A percentile compares a stretch with the other conserved stretches of the same genome.
These are phyloP conservation scores for Phlebiopsis flavidoalba DNA, from an alignment of 768 basidiomycete genomes.

Conservation along the genomic window DNA sequence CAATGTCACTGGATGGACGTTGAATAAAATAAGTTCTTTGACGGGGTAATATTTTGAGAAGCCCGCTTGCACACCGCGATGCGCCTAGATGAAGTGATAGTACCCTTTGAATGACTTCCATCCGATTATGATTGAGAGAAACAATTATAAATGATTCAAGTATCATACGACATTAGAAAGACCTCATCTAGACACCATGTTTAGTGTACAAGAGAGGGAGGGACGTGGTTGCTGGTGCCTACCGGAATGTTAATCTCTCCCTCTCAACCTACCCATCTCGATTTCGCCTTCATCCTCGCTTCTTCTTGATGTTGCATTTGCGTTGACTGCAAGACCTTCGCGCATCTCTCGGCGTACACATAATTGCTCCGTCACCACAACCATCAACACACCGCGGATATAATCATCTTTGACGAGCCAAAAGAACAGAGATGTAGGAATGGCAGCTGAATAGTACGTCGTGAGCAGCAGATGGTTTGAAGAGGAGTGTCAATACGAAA, in stretches of 20 bases:
- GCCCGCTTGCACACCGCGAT: too few relatives aligned
- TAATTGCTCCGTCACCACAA: conserved; percentile 84
- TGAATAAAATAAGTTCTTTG: too few relatives aligned
- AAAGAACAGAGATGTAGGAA: conserved; percentile 90
- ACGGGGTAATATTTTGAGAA: too few relatives aligned
- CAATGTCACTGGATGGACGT: too few relatives aligned
- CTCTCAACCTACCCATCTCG: conserved; percentile 45
- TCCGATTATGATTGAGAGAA: too few relatives aligned
- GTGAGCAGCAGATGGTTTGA: conserved; percentile 92
- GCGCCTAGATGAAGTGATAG: too few relatives aligned
- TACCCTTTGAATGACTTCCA: too few relatives aligned
- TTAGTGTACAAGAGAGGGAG: too few relatives aligned
- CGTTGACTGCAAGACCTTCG: conserved; percentile 60
- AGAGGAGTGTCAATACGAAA: conserved; percentile 84
- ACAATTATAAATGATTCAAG: too few relatives aligned
- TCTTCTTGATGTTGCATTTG: conserved; percentile 22
- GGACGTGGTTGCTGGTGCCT: too few relatives aligned
- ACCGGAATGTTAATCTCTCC: conserved; percentile 37
- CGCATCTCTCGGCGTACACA: conserved; percentile 89
- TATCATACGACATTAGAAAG: too few relatives aligned
- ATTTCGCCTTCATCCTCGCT: conserved; percentile 42
- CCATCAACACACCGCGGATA: conserved; percentile 61
- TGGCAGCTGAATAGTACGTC: conserved; percentile 79
- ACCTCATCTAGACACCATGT: too few relatives aligned
- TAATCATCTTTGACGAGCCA: conserved; percentile 67